phyloP scores from a whole-genome alignment of 306 rosid genomes.

The Vigna unguiculata region DNA sequence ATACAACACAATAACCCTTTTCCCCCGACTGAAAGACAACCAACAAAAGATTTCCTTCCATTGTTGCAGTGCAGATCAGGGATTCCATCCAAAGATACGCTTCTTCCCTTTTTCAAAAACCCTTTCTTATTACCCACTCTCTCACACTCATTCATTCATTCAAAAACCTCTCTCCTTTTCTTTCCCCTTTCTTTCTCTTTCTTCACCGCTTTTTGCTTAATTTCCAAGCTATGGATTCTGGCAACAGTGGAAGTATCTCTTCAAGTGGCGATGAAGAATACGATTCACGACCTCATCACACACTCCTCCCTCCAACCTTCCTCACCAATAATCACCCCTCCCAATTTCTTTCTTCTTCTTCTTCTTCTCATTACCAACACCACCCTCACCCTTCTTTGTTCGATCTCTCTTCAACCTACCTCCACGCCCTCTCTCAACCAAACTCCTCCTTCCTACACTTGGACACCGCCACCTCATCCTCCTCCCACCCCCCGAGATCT shows the following conservation, averaged over 20 bases:
- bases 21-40: slow-evolving; percentile 63
- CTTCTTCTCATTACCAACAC: slow-evolving; percentile 47
- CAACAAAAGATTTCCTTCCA: slow-evolving; percentile 62
- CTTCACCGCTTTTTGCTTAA: slow-evolving; percentile 44
- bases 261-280: slow-evolving; percentile 92
- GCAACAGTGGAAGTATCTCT: slow-evolving; percentile 83
- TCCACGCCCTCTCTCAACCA: slow-evolving; percentile 56
- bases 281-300: slow-evolving; percentile 61
- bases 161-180: slow-evolving; percentile 28
- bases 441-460: slow-evolving; percentile 54
- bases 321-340: slow-evolving; percentile 36
- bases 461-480: slow-evolving; percentile 38
- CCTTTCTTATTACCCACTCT: neutral
- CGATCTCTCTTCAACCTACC: slow-evolving; percentile 59
- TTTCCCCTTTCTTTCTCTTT: slow-evolving; percentile 8
- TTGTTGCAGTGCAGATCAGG: slow-evolving; percentile 60
- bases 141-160: neutral
- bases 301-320: slow-evolving; percentile 42
- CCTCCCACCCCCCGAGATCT: slow-evolving; percentile 50
- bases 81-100: slow-evolving; percentile 55
- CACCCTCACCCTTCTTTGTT: slow-evolving; percentile 44
- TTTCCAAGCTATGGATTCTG: slow-evolving; percentile 81
- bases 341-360: slow-evolving; percentile 47
- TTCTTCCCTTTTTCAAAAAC: slow-evolving; percentile 26
- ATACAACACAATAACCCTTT: slow-evolving; percentile 44